These are phyloP conservation scores for Claviceps arundinis DNA, from an alignment of 2,329 filamentous ascomycete genomes.

Conservation along the genomic window DNA sequence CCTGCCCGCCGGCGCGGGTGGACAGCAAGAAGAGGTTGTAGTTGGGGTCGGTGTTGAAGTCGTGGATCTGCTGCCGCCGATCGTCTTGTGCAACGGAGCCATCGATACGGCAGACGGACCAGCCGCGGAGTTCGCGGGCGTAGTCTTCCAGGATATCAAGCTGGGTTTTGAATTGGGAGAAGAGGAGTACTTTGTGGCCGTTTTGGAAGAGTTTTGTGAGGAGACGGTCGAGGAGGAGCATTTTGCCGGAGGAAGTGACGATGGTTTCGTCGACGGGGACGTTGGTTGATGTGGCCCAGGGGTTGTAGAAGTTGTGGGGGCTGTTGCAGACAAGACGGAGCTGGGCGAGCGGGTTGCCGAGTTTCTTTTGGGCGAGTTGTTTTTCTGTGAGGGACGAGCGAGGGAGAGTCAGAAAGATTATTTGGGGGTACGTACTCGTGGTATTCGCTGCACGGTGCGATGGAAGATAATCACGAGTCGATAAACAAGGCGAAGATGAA, in stretches of 20 bases:
- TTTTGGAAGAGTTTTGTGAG: conserved; percentile 60
- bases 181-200: conserved; percentile 85
- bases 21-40: conserved; percentile 75
- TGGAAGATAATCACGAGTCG: background rate
- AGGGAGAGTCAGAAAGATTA: background rate
- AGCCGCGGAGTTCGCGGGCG: conserved; percentile 58
- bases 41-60: conserved; percentile 53
- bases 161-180: conserved; percentile 92
- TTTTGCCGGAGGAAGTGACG: conserved; percentile 82
- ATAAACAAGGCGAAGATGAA: no score
- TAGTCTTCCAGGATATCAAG: conserved; percentile 86
- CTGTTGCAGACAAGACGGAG: conserved; percentile 84
- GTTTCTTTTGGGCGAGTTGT: conserved; percentile 79
- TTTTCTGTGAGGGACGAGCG: conserved; percentile 39
- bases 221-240: conserved; percentile 82
- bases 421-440: no score
- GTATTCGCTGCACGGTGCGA: no score
- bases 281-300: conserved; percentile 53
- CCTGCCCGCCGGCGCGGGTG: conserved; percentile 84
- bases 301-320: conserved; percentile 94
- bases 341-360: conserved; percentile 88
- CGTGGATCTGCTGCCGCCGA: conserved; percentile 55
- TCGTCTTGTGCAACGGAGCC: conserved; percentile 68
- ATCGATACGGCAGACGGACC: conserved; percentile 82
- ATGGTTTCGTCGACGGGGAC: conserved; percentile 62